These are phyloP conservation scores for Penicillium taxi DNA, from an alignment of 495 filamentous ascomycete genomes.

Conservation along the genomic window DNA sequence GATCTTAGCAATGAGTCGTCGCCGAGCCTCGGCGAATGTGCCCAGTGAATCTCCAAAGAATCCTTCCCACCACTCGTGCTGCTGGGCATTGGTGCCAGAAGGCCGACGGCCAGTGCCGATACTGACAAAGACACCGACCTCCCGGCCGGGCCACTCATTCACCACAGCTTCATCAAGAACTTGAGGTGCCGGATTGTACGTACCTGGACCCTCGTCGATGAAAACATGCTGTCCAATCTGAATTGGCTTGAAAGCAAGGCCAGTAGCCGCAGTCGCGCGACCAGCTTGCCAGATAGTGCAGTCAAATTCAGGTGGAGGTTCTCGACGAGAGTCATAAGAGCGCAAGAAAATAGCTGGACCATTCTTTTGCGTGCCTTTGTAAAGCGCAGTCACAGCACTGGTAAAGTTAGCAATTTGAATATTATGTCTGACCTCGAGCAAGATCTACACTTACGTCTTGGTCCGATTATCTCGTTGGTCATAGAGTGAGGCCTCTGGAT, in stretches of 20 bases:
- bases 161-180: slow-evolving; percentile 81
- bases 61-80: slow-evolving; percentile 83
- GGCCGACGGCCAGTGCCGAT: slow-evolving; percentile 89
- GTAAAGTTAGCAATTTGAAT: slow-evolving; percentile 5
- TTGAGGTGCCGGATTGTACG: slow-evolving; percentile 81
- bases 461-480: slow-evolving; percentile 78
- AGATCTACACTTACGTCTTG: slow-evolving; percentile 65
- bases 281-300: slow-evolving; percentile 96
- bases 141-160: slow-evolving; percentile 91
- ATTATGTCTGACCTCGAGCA: background rate
- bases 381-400: slow-evolving; percentile 85
- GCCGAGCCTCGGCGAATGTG: slow-evolving; percentile 82
- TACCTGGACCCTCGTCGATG: slow-evolving; percentile 85
- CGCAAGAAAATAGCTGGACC: slow-evolving; percentile 65
- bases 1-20: slow-evolving; percentile 77
- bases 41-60: slow-evolving; percentile 66
- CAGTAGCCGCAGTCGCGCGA: slow-evolving; percentile 86
- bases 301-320: slow-evolving; percentile 79
- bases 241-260: slow-evolving; percentile 90
- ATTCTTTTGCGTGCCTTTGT: slow-evolving; percentile 66
- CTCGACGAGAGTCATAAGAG: slow-evolving; percentile 89
- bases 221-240: slow-evolving; percentile 89
- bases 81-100: slow-evolving; percentile 54
- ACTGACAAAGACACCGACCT: slow-evolving; percentile 83
- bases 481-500: slow-evolving; percentile 60